Evolutionary conservation across 1,284 basidiomycete species (phyloP).

Genomic region (Puccinia novopanici): DNA sequence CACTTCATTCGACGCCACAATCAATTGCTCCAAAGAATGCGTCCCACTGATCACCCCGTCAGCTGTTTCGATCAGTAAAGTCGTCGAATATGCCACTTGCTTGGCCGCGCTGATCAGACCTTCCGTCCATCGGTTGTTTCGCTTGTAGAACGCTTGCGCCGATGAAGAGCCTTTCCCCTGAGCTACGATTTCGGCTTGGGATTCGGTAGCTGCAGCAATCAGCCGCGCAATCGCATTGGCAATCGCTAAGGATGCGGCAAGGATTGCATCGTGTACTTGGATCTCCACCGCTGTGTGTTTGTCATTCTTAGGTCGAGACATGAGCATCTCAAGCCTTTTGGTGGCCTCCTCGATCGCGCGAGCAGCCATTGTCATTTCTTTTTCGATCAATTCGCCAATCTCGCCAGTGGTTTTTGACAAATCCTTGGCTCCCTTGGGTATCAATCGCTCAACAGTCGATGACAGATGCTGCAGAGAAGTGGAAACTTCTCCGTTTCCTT

Average conservation of each 20-base stretch:
- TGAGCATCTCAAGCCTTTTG: constrained; percentile 81
- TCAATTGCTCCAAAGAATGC: constrained; percentile 95
- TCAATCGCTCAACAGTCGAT: constrained; percentile 78
- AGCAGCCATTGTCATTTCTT: constrained; percentile 93
- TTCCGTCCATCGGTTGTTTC: constrained; percentile 99
- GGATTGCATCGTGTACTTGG: constrained; percentile 96
- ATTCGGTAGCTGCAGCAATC: constrained; percentile 93
- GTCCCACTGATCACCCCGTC: constrained; percentile 96
- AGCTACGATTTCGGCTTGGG: constrained; percentile 95
- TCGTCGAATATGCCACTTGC: constrained; percentile 96
- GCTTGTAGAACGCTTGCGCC: constrained; percentile 97
- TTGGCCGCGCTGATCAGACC: constrained; percentile 97
- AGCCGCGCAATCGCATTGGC: constrained; percentile 91
- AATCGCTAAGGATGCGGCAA: constrained; percentile 88
- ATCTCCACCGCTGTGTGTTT: constrained; percentile 87
- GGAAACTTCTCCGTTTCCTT: constrained; percentile 83
- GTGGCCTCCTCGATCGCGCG: constrained; percentile 92
- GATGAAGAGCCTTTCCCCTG: constrained; percentile 89
- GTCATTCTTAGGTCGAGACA: constrained; percentile 81
- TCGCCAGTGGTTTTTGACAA: constrained; percentile 82
- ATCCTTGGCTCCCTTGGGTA: constrained; percentile 79
- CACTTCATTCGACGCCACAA: constrained; percentile 98
- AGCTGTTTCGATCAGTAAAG: constrained; percentile 91
- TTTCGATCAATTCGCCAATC: constrained; percentile 92
- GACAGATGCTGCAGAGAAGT: constrained; percentile 79